A percentile compares a stretch with the other conserved stretches of the same genome.
Evolutionary conservation across 352 stramenopile genomes (phyloP).

Genomic region (Globisporangium solare): DNA sequence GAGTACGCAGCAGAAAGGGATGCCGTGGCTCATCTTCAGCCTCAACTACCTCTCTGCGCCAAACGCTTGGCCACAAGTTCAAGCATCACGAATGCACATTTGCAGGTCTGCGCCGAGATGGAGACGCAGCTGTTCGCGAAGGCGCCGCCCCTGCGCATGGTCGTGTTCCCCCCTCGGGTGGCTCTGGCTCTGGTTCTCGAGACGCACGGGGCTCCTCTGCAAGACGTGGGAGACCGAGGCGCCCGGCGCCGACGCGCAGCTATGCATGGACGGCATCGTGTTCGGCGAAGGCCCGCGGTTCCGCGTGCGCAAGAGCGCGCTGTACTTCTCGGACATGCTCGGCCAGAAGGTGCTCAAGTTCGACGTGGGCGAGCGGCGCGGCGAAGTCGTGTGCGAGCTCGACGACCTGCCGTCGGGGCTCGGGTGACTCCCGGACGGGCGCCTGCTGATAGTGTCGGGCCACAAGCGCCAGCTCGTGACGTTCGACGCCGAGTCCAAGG

Average conservation of each 20-base stretch:
- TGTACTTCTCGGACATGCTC: conserved; percentile 76
- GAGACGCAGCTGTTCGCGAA: conserved; percentile 16
- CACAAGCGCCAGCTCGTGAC: conserved; percentile 41
- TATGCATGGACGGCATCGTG: conserved; percentile 35
- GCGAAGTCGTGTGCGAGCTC: conserved; percentile 38
- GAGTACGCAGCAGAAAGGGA: too few relatives aligned
- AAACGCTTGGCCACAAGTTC: too few relatives aligned
- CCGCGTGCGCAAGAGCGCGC: conserved; percentile 32
- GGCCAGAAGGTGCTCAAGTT: conserved; percentile 55
- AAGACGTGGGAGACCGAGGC: conserved; percentile 12
- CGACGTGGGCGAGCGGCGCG: conserved; percentile 30
- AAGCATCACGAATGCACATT: too few relatives aligned
- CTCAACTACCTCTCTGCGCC: too few relatives aligned
- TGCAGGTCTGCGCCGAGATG: too few relatives aligned
- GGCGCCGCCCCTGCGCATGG: conserved; percentile 11
- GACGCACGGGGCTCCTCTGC: conserved; percentile 16
- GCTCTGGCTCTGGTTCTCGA: conserved; percentile 29
- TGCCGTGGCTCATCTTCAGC: too few relatives aligned
- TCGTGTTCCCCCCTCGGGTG: conserved; percentile 21
- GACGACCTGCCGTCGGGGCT: conserved; percentile 48
- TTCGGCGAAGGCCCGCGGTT: conserved; percentile 64
- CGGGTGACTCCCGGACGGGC: conserved; percentile 58
- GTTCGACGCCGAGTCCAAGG: conserved; percentile 27
- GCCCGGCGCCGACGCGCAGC: conserved; percentile 11
- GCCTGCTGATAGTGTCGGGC: conserved; percentile 45